Evolutionary conservation across 2,329 filamentous ascomycete genomes (phyloP), one percentile per base, ranked within the genome.

Genomic region (Capronia americana): DNA sequence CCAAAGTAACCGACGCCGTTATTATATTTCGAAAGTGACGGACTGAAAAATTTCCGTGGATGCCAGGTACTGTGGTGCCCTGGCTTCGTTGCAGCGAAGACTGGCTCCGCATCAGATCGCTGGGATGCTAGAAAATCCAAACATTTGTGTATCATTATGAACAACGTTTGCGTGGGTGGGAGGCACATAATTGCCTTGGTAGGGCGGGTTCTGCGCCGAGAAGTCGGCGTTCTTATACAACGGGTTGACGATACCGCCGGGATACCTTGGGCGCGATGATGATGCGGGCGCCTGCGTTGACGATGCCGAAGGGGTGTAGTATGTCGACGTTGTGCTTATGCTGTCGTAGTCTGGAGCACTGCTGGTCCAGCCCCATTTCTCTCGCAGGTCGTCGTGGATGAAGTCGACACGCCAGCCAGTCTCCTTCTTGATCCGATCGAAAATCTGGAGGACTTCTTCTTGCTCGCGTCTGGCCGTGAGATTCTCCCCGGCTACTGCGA

Each of bases 321-420:
- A 69, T 41, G 65, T 64, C 3, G 68, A 56, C 11, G 58, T 50
- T 23, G 62, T 57, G 76, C 68, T 72, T 80, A 74, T 72, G 78
- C 67, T 71, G 73, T 73, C 78, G 76, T 65, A 71, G 70, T 79
- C 78, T 61, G 74, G 73, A 48, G 73, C 75, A 32, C 74, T 74
- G 56, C 77, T 78, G 70, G 85, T 83, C 90, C 91, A 94, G 6
- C 89, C 89, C 93, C 93, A 97, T 67, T 86, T 86, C 69, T 86
- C 84, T 75, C 88, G 91, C 41, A 97, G 84, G 65, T 92, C 89
- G 48, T 85, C 83, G 73, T 90, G 86, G n/a, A 95, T 82, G 65
- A 88, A 88, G 1, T 85, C 87, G 4, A 94, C 86, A 44, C 87
- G 86, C 92, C 92, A 96, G 14, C 92, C 92, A 0, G 91, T 93